Percentiles rank a stretch among this genome's conserved stretches.
These are phyloP conservation scores for Trichoderma brevicompactum DNA, from an alignment of 2,329 filamentous ascomycete genomes.

Conservation along the genomic window DNA sequence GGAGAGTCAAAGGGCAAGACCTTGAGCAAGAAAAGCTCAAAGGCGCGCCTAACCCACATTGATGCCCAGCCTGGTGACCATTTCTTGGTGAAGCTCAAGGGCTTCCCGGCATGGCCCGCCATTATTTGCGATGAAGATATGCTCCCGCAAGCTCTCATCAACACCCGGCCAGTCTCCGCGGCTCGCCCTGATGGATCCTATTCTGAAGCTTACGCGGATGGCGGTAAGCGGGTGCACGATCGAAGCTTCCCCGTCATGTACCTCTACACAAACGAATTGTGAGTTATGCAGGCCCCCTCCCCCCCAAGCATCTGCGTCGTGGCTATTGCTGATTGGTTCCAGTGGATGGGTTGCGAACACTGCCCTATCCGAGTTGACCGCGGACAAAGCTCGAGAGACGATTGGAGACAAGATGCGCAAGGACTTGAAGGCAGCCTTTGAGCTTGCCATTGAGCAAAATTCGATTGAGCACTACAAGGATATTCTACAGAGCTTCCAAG, in stretches of 20 bases:
- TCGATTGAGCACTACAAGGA: slow-evolving; percentile 82
- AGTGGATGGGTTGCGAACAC: slow-evolving; percentile 93
- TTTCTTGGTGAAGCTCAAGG: slow-evolving; percentile 92
- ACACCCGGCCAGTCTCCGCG: slow-evolving; percentile 81
- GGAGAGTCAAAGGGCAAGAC: slow-evolving; percentile 76
- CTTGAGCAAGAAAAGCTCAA: slow-evolving; percentile 83
- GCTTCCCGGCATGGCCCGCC: slow-evolving; percentile 91
- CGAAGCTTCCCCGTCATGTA: slow-evolving; percentile 96
- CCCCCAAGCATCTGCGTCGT: not conserved
- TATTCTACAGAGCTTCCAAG: slow-evolving; percentile 71
- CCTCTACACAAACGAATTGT: slow-evolving; percentile 95
- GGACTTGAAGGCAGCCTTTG: slow-evolving; percentile 76
- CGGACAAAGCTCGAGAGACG: slow-evolving; percentile 69
- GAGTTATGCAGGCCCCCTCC: slow-evolving; percentile 50
- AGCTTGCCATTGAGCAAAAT: slow-evolving; percentile 77
- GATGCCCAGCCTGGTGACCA: slow-evolving; percentile 89
- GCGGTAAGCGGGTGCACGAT: slow-evolving; percentile 82
- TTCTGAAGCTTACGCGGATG: slow-evolving; percentile 83
- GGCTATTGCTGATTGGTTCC: slow-evolving; percentile 31
- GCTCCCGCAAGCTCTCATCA: slow-evolving; percentile 78
- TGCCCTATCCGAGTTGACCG: slow-evolving; percentile 75
- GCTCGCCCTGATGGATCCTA: slow-evolving; percentile 82
- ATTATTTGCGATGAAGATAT: slow-evolving; percentile 95
- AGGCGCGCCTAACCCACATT: slow-evolving; percentile 69
- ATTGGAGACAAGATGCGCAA: slow-evolving; percentile 81